Percentiles rank a stretch among this genome's conserved stretches.
Conservation (phyloP, 2,329 filamentous ascomycete species). For the Pseudocercospora ulei region DNA sequence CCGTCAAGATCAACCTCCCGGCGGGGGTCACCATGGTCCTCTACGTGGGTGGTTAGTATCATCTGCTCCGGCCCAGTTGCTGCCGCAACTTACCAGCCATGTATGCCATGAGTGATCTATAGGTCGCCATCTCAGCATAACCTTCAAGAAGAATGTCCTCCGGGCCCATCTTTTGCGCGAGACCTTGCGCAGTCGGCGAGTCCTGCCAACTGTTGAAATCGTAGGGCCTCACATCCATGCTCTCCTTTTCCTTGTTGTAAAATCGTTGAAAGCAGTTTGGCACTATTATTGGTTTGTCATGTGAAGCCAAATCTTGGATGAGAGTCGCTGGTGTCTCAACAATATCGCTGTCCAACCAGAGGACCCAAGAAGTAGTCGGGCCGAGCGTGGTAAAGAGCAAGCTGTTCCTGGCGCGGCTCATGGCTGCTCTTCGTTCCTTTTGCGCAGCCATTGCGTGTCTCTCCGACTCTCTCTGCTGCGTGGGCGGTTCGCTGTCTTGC, state of each 20-base stretch:
- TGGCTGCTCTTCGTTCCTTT: slow-evolving; percentile 72
- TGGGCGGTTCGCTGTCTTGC: slow-evolving; percentile 81
- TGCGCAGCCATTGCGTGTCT: slow-evolving; percentile 88
- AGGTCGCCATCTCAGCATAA: slow-evolving; percentile 86
- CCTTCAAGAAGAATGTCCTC: slow-evolving; percentile 92
- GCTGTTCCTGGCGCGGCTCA: slow-evolving; percentile 89
- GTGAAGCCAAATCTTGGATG: slow-evolving; percentile 81
- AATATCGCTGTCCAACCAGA: slow-evolving; percentile 91
- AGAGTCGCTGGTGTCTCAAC: slow-evolving; percentile 74
- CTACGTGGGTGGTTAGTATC: slow-evolving; percentile 17
- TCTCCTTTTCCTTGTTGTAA: slow-evolving; percentile 56
- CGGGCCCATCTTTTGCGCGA: slow-evolving; percentile 70
- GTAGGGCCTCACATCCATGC: slow-evolving; percentile 70
- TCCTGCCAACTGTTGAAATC: slow-evolving; percentile 99
- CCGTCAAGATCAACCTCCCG: slow-evolving; percentile 63
- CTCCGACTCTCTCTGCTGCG: slow-evolving; percentile 74
- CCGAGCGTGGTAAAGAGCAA: slow-evolving; percentile 91
- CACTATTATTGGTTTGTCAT: slow-evolving; percentile 83
- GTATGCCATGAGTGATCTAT: slow-evolving; percentile 81
- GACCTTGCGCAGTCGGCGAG: slow-evolving; percentile 63
- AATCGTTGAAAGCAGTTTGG: slow-evolving; percentile 93
- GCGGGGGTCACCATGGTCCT: slow-evolving; percentile 28
- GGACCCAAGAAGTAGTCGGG: slow-evolving; percentile 83
- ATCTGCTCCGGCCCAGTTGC: background rate
- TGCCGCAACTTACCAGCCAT: slow-evolving; percentile 48